Percentiles rank a stretch among this genome's conserved stretches.
Conservation (phyloP, 805 yeast species). For the Barnettozyma botsteinii region DNA sequence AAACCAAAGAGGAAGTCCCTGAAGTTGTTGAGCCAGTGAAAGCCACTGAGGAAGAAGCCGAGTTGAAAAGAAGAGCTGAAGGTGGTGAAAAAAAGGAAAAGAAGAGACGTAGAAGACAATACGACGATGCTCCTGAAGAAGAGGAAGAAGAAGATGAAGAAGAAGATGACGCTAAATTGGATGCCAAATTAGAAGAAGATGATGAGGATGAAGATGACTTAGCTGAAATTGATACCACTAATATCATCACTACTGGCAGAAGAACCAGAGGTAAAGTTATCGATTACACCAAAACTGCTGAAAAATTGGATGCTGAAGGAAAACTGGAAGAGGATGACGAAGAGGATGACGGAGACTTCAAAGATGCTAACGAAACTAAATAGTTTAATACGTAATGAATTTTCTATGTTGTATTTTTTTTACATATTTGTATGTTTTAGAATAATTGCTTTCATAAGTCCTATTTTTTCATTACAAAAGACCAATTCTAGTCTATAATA, state of each 20-base stretch:
- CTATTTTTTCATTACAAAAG: constrained; percentile 1
- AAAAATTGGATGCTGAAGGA: constrained; percentile 46
- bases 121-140: constrained; percentile 56
- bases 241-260: constrained; percentile 78
- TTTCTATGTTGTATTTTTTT: neutral
- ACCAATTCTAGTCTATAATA: neutral
- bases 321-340: constrained; percentile 42
- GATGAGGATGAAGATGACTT: constrained; percentile 73
- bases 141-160: constrained; percentile 34
- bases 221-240: constrained; percentile 72
- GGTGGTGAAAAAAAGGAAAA: constrained; percentile 34
- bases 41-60: constrained; percentile 19
- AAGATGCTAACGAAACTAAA: constrained; percentile 30
- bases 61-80: constrained; percentile 23
- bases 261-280: constrained; percentile 88
- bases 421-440: too few species aligned
- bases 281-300: constrained; percentile 79
- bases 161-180: constrained; percentile 47
- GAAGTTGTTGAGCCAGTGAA: constrained; percentile 6
- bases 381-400: neutral
- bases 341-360: constrained; percentile 48
- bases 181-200: constrained; percentile 36
- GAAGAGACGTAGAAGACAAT: constrained; percentile 53
- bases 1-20: constrained; percentile 3
- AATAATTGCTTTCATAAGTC: constrained; percentile 1